Evolutionary conservation across 148 eudicot species (phyloP), one percentile per base, ranked within the genome.

Genomic region (Chenopodium suecicum): DNA sequence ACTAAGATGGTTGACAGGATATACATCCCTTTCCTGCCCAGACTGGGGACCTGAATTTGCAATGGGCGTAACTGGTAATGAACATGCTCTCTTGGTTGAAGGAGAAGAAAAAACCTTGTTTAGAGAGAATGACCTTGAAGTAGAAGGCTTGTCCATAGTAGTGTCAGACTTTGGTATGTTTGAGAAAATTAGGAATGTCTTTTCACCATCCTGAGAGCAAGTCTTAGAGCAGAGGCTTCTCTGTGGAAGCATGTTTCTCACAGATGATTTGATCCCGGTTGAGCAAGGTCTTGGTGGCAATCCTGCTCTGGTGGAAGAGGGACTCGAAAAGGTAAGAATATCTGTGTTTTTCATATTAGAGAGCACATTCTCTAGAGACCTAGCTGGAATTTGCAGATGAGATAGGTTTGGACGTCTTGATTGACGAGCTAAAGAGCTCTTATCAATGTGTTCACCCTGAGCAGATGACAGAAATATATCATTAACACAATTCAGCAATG

Each of bases 281-380:
- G 86, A 84, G 79, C 75, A 84, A 69, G 86, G 81, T 70, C 86
- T 81, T 52, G 86, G 86, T 17, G 86, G 86, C 7, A 84, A 78
- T 47, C 84, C 86, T 44, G 81, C 68, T 78, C 79, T 81, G 48
- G 78, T 79, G 32, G 84, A 73, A 73, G 74, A 81, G 8, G 86
- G 86, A 74, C 86, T 84, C 44, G 79, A 74, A 29, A 77, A 50
- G 25, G 77, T 80, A 13, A 80, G 80, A 31, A 77, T 37, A 52
- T 84, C 86, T 70, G 78, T 80, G 63, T 67, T 70, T 19, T 70
- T 70, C 2, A 20, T 76, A 77, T 47, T 80, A 76, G 83, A 80
- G 50, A 71, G 74, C 2, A 64, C 80, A 80, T 25, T 63, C 68
- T 80, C 86, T 73, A 84, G 70, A 12, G 81, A 71, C 34, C 84